Evolutionary conservation across 2,329 filamentous ascomycete species (phyloP), one percentile per base, ranked within the genome.

Genomic region (Xylaria sp.): DNA sequence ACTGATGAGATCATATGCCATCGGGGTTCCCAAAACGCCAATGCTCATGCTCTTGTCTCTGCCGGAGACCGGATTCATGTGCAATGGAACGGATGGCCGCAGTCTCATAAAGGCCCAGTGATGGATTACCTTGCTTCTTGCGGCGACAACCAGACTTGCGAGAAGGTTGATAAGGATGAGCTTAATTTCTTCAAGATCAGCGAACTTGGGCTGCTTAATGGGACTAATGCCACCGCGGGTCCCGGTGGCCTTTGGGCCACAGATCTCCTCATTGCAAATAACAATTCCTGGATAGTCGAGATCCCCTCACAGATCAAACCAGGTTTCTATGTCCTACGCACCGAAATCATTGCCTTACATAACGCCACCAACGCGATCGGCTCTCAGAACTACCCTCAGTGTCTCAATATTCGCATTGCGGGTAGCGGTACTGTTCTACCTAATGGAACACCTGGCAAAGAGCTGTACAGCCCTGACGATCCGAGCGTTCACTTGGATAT

Each of bases 341-440:
- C 86, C 71, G 85, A 87, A 77, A 86, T 86, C 69, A 85, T 87
- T 59, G 83, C 82, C 34, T 80, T 87, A 39, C 85, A 87, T 76
- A 80, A 80, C 23, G 84, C 84, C 13, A 79, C 74, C 7, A 76
- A 80, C 15, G 66, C 72, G 28, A 77, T 81, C 68, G 84, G 84
- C 10, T 83, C 84, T 34, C 85, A 87, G 79, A 84, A 84, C 74
- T 87, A 87, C 75, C 85, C 85, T 37, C 84, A 86, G 73, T 87
- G 88, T 76, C 80, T 89, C 78, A 90, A 90, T 81, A 76, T 90
- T 66, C 81, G 86, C 72, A 81, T 90, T 71, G 85, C 82, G 34
- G 85, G 87, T 58, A 78, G 80, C 37, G 86, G 85, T 8, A 72
- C 71, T 6, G 48, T 72, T 12, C 52, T 68, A 7, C 76, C 76